Conservation (phyloP, 179 eudicot species). For the Patellifolia procumbens region DNA sequence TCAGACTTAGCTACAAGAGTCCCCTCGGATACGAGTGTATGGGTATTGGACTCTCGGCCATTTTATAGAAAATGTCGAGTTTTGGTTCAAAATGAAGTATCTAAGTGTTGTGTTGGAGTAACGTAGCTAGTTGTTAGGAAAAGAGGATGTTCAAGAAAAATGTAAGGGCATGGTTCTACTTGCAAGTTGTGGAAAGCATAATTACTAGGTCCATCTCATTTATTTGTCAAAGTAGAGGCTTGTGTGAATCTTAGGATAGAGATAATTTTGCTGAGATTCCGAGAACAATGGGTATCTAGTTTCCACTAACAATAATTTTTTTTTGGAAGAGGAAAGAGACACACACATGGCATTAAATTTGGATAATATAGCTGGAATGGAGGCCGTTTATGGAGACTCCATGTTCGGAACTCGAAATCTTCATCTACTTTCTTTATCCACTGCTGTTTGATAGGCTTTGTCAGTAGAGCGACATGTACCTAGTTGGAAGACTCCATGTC, state of each 20-base stretch:
- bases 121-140: not conserved
- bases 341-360: not conserved
- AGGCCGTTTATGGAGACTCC: not conserved
- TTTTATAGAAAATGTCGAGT: too few species aligned
- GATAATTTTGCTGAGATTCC: not conserved
- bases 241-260: not conserved
- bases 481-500: not conserved
- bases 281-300: not conserved
- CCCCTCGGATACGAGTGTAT: too few species aligned
- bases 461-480: not conserved
- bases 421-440: not conserved
- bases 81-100: too few species aligned
- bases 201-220: not conserved
- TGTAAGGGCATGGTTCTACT: not conserved
- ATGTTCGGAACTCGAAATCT: not conserved
- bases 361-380: not conserved
- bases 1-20: too few species aligned
- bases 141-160: not conserved
- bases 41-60: too few species aligned
- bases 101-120: not conserved
- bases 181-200: conserved; percentile 6
- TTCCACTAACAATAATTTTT: not conserved
- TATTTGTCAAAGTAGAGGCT: not conserved
- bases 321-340: not conserved
- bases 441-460: not conserved